Percentiles rank a stretch among this genome's conserved stretches.
Evolutionary conservation across 169 alveolate species (phyloP).

Genomic region (Plasmodium inui): DNA sequence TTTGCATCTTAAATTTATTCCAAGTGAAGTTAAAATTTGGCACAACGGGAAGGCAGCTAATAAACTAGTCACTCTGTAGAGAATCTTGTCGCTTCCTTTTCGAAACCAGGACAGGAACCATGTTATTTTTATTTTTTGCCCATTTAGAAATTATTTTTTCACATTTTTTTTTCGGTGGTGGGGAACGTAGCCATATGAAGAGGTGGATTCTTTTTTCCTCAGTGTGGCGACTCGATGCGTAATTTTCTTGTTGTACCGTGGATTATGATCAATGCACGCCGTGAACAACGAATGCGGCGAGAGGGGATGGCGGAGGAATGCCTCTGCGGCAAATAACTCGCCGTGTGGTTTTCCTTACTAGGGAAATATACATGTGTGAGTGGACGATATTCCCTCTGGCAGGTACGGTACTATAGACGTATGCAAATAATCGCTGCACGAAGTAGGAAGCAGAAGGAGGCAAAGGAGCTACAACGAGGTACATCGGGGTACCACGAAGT

Average conservation of each 20-base stretch:
- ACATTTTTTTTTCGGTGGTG: neutral
- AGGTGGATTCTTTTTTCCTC: neutral
- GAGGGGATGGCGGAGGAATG: neutral
- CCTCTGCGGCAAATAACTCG: neutral
- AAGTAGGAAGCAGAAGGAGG: no score
- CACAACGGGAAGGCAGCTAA: neutral
- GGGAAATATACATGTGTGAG: neutral
- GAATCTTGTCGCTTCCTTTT: neutral
- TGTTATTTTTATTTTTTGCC: neutral
- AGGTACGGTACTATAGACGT: neutral
- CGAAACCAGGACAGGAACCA: neutral
- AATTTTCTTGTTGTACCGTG: neutral
- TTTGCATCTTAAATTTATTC: neutral
- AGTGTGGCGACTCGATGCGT: neutral
- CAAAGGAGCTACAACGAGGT: no score
- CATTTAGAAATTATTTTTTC: neutral
- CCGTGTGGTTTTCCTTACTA: neutral
- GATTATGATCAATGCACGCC: neutral
- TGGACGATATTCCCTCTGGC: neutral
- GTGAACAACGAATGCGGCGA: neutral
- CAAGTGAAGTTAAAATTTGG: neutral
- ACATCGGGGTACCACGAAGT: no score
- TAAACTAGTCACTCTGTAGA: neutral
- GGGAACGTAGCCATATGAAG: neutral
- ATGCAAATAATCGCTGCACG: neutral